Evolutionary conservation across 176 grass and related monocot species (phyloP).

Genomic region (Canna indica): DNA sequence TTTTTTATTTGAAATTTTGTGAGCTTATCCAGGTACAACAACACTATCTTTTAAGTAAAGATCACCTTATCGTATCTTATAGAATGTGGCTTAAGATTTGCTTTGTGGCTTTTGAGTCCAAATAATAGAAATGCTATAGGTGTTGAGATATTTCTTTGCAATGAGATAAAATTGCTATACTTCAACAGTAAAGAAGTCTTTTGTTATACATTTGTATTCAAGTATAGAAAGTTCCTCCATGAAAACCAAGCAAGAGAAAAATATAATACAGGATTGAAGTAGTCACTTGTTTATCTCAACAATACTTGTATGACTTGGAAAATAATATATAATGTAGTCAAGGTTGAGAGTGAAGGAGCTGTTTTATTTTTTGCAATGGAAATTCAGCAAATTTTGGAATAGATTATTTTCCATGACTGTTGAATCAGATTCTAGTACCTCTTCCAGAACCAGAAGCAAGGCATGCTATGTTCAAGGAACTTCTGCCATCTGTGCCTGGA

Average conservation of each 20-base stretch:
- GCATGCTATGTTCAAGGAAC: constrained; percentile 70
- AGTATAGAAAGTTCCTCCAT: too few species aligned
- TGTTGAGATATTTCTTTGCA: not conserved
- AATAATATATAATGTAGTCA: not conserved
- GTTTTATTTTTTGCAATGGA: not conserved
- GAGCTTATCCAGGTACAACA: too few species aligned
- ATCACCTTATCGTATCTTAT: too few species aligned
- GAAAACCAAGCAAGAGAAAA: too few species aligned
- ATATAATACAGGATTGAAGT: too few species aligned
- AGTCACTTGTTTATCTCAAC: too few species aligned
- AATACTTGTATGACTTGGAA: not conserved
- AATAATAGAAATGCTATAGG: too few species aligned
- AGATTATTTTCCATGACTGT: not conserved
- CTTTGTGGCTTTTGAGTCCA: too few species aligned
- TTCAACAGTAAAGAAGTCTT: not conserved
- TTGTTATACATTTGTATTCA: too few species aligned
- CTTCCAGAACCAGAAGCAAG: constrained; percentile 95
- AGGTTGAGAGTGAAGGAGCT: not conserved
- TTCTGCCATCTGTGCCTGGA: constrained; percentile 38
- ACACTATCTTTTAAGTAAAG: too few species aligned
- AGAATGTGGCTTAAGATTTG: too few species aligned
- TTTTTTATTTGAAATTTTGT: too few species aligned
- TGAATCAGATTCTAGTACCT: constrained; percentile 73
- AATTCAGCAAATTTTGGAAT: not conserved
- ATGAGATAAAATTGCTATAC: not conserved